Evolutionary conservation across 768 basidiomycete species (phyloP).

Genomic region (Cystobasidium onofrii): DNA sequence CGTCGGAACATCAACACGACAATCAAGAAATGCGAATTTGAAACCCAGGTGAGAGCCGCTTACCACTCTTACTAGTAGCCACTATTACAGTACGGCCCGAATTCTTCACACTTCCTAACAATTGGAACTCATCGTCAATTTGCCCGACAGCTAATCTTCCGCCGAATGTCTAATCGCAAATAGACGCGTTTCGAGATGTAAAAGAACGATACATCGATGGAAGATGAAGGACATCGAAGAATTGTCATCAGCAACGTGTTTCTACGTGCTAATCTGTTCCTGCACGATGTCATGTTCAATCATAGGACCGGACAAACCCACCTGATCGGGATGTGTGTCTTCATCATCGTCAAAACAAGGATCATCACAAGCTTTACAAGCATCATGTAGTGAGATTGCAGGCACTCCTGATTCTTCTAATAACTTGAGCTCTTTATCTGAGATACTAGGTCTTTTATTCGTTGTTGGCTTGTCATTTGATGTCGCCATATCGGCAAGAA

Average conservation of each 20-base stretch:
- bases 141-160: constrained; percentile 13
- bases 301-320: no score
- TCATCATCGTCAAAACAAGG: constrained; percentile 10
- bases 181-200: no score
- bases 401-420: constrained; percentile 7
- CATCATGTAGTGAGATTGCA: constrained; percentile 14
- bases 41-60: background rate
- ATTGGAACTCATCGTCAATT: background rate
- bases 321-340: constrained; percentile 5
- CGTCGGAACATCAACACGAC: no score
- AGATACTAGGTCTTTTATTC: background rate
- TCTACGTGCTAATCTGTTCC: no score
- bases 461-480: background rate
- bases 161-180: constrained; percentile 15
- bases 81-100: constrained; percentile 24
- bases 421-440: background rate
- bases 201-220: no score
- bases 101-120: constrained; percentile 19
- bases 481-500: background rate
- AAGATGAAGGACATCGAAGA: no score
- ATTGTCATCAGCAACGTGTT: background rate
- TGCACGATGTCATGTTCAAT: no score
- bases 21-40: no score
- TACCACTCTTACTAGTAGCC: constrained; percentile 21
- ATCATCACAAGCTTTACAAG: constrained; percentile 23